These are phyloP conservation scores for Ophiostoma sp. DNA, from an alignment of 2,329 filamentous ascomycete genomes.

Conservation along the genomic window DNA sequence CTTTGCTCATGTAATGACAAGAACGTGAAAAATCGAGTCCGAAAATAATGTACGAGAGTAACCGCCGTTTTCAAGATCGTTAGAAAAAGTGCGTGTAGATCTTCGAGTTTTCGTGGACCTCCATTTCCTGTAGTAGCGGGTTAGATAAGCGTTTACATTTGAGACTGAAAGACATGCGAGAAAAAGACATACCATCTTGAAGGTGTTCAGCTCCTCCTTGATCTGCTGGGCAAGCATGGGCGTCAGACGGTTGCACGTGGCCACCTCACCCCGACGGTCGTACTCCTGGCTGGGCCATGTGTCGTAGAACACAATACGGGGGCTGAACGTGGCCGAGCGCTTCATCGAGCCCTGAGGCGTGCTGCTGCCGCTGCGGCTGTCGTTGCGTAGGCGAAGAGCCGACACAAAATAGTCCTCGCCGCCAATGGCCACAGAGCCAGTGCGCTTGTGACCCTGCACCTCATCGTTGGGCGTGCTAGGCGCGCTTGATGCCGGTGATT, in stretches of 20 bases:
- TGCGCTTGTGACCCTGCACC: constrained; percentile 63
- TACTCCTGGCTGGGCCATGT: constrained; percentile 97
- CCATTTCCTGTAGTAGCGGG: constrained; percentile 76
- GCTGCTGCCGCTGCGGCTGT: constrained; percentile 76
- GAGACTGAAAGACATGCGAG: neutral
- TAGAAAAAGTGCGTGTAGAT: constrained; percentile 99
- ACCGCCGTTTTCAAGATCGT: constrained; percentile 42
- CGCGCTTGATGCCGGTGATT: constrained; percentile 81
- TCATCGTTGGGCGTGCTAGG: constrained; percentile 88
- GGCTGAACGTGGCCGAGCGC: constrained; percentile 76
- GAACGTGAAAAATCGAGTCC: constrained; percentile 28
- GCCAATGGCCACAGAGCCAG: constrained; percentile 70
- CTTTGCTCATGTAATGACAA: constrained; percentile 16
- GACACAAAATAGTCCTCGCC: constrained; percentile 90
- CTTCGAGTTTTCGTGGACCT: constrained; percentile 98
- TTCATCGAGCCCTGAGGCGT: constrained; percentile 70
- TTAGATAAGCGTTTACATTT: neutral
- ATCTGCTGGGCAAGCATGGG: constrained; percentile 98
- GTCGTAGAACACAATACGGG: constrained; percentile 90
- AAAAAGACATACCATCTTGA: constrained; percentile 87
- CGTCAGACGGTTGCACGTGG: constrained; percentile 95
- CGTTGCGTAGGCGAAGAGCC: constrained; percentile 69
- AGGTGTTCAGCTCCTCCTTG: constrained; percentile 98
- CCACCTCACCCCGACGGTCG: constrained; percentile 91
- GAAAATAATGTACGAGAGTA: constrained; percentile 32